Evolutionary conservation across 495 filamentous ascomycete genomes (phyloP).

Genomic region (Schizothecium vesticola): DNA sequence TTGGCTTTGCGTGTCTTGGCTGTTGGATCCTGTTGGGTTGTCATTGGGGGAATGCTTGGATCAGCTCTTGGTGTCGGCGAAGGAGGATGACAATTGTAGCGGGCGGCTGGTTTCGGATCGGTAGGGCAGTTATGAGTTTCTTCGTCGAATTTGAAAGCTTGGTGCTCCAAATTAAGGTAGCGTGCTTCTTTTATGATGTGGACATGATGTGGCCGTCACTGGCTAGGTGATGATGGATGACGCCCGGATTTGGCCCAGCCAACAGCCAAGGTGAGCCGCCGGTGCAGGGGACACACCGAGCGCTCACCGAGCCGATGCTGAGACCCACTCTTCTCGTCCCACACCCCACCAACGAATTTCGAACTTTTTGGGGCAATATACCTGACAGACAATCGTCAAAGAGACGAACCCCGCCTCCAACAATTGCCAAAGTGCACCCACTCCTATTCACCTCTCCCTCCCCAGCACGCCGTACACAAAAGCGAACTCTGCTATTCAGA

Average conservation of each 20-base stretch:
- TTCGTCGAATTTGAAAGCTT: background rate
- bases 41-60: background rate
- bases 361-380: slow-evolving; percentile 19
- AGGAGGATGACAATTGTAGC: background rate
- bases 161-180: background rate
- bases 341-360: slow-evolving; percentile 26
- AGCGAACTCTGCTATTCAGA: background rate
- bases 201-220: background rate
- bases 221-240: background rate
- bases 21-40: background rate
- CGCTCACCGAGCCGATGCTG: background rate
- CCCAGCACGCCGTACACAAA: background rate
- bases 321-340: slow-evolving; percentile 12
- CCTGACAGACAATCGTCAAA: background rate
- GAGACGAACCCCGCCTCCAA: slow-evolving; percentile 10
- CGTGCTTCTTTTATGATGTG: background rate
- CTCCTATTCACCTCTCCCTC: background rate
- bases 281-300: background rate
- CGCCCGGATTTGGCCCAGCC: background rate
- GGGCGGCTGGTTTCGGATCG: background rate
- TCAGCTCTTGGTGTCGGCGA: background rate
- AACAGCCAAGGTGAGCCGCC: background rate
- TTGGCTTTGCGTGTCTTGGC: background rate
- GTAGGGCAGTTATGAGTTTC: background rate
- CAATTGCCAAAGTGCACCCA: background rate